phyloP scores from a whole-genome alignment of 2,329 filamentous ascomycete species.

The Calonectria montana region DNA sequence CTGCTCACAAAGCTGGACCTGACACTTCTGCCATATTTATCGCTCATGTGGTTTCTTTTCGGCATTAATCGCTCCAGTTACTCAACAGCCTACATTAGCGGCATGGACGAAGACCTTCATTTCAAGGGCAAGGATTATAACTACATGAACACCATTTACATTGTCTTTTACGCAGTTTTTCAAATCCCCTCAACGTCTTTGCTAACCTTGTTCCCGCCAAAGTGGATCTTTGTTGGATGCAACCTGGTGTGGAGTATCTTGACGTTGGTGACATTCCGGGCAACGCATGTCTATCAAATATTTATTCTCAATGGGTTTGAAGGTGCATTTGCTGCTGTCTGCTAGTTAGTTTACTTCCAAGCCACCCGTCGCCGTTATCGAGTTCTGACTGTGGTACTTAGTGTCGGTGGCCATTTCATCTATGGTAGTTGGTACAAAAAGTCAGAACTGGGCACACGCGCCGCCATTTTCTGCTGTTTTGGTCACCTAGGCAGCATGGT shows the following conservation, averaged over 20 bases:
- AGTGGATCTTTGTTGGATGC: slow-evolving; percentile 55
- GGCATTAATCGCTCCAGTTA: slow-evolving; percentile 58
- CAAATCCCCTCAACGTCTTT: slow-evolving; percentile 58
- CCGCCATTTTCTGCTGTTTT: slow-evolving; percentile 55
- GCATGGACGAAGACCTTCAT: slow-evolving; percentile 51
- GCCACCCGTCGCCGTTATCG: no score
- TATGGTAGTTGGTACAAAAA: slow-evolving; percentile 58
- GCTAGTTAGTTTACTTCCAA: neutral
- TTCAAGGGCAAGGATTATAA: slow-evolving; percentile 55
- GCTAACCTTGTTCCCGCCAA: slow-evolving; percentile 41
- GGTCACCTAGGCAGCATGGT: slow-evolving; percentile 57
- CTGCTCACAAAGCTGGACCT: slow-evolving; percentile 54
- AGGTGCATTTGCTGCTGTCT: neutral
- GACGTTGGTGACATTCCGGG: slow-evolving; percentile 56
- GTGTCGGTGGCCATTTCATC: slow-evolving; percentile 56
- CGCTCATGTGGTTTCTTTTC: slow-evolving; percentile 60
- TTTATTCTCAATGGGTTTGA: neutral
- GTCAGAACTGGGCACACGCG: slow-evolving; percentile 53
- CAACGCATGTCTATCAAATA: slow-evolving; percentile 55
- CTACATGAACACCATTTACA: slow-evolving; percentile 49
- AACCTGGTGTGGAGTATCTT: slow-evolving; percentile 57
- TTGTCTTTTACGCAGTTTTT: slow-evolving; percentile 56
- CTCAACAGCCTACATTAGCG: slow-evolving; percentile 55
- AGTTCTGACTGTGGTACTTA: slow-evolving; percentile 32
- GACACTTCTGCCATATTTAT: slow-evolving; percentile 57